These are phyloP conservation scores for Asterella californica DNA, from an alignment of 225 moss, liverwort and hornwort genomes.

Conservation along the genomic window DNA sequence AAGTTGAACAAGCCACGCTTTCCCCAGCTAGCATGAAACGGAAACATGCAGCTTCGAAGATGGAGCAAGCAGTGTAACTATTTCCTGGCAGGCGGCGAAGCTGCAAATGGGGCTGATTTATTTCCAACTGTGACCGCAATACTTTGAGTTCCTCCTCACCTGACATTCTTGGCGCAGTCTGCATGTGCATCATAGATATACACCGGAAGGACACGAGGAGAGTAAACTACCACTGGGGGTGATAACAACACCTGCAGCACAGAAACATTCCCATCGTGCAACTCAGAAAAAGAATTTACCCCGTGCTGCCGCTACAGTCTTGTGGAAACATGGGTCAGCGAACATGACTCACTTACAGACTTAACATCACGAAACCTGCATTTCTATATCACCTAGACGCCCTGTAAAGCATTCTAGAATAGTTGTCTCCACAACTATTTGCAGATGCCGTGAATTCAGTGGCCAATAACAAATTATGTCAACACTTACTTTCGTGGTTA, in stretches of 20 bases:
- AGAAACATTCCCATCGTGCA: not conserved
- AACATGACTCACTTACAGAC: not conserved
- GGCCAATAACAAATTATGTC: too few relatives aligned
- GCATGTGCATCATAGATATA: constrained; percentile 98
- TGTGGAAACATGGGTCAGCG: not conserved
- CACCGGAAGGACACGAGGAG: constrained; percentile 92
- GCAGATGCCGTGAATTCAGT: too few relatives aligned
- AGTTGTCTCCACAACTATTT: too few relatives aligned
- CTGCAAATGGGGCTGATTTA: not conserved
- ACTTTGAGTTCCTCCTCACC: constrained; percentile 36
- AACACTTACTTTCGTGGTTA: too few relatives aligned
- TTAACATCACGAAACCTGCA: too few relatives aligned
- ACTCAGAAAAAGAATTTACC: not conserved
- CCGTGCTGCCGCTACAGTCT: not conserved
- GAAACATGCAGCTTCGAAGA: not conserved
- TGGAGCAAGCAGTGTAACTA: not conserved
- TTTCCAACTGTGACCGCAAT: not conserved
- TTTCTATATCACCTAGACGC: not conserved
- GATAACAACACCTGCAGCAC: constrained; percentile 69
- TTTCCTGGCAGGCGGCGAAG: not conserved
- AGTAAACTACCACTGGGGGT: constrained; percentile 93
- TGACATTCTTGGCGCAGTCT: constrained; percentile 94
- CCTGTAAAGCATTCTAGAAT: not conserved
- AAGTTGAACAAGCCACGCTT: not conserved
- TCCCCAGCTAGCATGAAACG: not conserved